Evolutionary conservation across 1,284 basidiomycete genomes (phyloP).

Genomic region (Ceratorhiza oryzae-sativae): DNA sequence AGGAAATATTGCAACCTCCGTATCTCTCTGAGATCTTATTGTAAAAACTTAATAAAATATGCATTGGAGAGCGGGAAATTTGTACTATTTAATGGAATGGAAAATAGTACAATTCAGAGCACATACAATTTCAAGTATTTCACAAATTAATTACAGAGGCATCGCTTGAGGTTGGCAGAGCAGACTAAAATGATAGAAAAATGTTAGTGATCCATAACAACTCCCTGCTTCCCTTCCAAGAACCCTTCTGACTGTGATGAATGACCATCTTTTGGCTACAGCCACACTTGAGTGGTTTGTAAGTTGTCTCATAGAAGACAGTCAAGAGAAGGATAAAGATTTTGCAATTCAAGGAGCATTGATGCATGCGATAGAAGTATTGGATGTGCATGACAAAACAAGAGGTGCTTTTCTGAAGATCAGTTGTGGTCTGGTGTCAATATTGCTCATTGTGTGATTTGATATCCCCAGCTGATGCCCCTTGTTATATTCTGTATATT

Average conservation of each 20-base stretch:
- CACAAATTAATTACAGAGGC: no score
- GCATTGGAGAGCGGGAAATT: no score
- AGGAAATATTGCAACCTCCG: no score
- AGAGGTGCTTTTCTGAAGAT: conserved; percentile 60
- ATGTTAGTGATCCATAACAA: no score
- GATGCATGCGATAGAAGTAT: not conserved
- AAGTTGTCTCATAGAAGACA: not conserved
- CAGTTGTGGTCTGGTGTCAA: conserved; percentile 67
- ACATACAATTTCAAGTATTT: no score
- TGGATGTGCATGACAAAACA: conserved; percentile 53
- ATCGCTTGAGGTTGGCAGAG: no score
- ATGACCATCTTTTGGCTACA: not conserved
- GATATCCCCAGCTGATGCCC: not conserved
- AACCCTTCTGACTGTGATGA: not conserved
- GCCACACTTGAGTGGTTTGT: conserved; percentile 3
- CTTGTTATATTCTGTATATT: not conserved
- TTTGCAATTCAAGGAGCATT: conserved; percentile 8
- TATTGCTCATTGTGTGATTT: conserved; percentile 65
- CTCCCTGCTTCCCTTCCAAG: no score
- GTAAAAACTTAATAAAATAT: no score
- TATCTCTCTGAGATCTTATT: no score
- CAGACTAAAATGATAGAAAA: no score
- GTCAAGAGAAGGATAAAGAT: not conserved
- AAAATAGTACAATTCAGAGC: no score
- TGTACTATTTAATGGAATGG: no score